Evolutionary conservation across 495 filamentous ascomycete genomes (phyloP).

Genomic region (Aspergillus campestris): DNA sequence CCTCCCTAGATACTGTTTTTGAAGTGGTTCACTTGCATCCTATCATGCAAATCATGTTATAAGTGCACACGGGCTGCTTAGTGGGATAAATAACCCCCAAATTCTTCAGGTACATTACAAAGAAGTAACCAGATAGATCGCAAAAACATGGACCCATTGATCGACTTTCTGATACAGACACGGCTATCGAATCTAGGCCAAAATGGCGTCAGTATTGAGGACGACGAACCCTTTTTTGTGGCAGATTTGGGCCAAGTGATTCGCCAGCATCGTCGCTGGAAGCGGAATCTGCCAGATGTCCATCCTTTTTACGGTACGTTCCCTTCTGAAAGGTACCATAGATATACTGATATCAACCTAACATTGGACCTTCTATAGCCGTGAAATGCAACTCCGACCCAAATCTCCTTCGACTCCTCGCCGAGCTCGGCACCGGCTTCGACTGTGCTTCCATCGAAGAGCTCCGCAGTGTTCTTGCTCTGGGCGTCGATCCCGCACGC

Average conservation of each 20-base stretch:
- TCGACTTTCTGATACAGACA: not conserved
- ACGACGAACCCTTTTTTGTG: constrained; percentile 6
- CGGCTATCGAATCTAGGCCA: not conserved
- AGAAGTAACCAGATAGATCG: too few species aligned
- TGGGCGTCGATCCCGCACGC: constrained; percentile 20
- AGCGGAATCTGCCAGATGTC: not conserved
- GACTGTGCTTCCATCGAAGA: constrained; percentile 29
- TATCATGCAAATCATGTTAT: too few species aligned
- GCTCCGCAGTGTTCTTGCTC: constrained; percentile 16
- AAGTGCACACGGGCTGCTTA: too few species aligned
- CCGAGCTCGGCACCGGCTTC: constrained; percentile 18
- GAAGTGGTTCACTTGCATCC: too few species aligned
- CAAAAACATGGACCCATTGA: not conserved
- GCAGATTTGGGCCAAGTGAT: constrained; percentile 3
- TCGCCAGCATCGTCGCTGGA: constrained; percentile 6
- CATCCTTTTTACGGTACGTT: constrained; percentile 7
- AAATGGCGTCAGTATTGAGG: not conserved
- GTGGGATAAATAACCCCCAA: too few species aligned
- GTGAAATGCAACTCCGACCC: constrained; percentile 32
- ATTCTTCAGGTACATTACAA: too few species aligned
- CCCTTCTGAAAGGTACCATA: too few species aligned
- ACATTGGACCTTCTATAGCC: constrained; percentile 5
- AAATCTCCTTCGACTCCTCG: constrained; percentile 17
- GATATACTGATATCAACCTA: too few species aligned
- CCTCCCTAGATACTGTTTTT: too few species aligned